Conservation (phyloP, 140 eudicot genomes). For the Senecio squalidus region DNA sequence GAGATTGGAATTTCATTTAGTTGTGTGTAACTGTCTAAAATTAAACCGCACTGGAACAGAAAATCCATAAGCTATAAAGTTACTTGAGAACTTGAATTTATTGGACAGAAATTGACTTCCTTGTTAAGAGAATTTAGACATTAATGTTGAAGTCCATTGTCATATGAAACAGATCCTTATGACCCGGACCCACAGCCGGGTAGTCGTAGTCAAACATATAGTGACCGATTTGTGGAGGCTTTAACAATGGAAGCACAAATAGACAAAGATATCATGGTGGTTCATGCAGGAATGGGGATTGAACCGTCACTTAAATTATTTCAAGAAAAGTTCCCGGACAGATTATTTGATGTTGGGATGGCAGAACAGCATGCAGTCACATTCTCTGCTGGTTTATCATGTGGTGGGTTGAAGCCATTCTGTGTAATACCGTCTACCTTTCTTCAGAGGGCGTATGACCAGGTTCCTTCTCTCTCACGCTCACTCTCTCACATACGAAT, state of each 20-base stretch:
- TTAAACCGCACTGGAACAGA: no score
- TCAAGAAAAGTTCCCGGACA: conserved; percentile 56
- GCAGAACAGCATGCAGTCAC: conserved; percentile 99
- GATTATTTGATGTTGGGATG: conserved; percentile 85
- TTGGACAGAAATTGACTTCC: neutral
- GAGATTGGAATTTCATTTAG: neutral
- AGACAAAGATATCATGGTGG: conserved; percentile 80
- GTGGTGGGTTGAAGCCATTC: conserved; percentile 92
- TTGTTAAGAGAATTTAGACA: neutral
- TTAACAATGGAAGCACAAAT: conserved; percentile 58
- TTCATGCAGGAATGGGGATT: conserved; percentile 87
- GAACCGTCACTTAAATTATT: conserved; percentile 57
- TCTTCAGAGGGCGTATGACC: conserved; percentile 94
- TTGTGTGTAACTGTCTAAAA: neutral
- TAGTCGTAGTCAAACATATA: conserved; percentile 43
- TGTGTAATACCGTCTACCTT: conserved; percentile 93
- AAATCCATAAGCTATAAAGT: conserved; percentile 9
- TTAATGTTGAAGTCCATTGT: neutral
- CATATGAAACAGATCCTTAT: conserved; percentile 41
- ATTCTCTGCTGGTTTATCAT: conserved; percentile 84
- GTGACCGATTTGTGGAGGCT: conserved; percentile 67
- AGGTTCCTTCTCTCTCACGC: conserved; percentile 40
- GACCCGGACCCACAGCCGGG: conserved; percentile 34
- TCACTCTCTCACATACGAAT: neutral
- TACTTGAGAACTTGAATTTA: neutral